Conservation (phyloP, 2,329 filamentous ascomycete genomes). For the Elsinoe australis region DNA sequence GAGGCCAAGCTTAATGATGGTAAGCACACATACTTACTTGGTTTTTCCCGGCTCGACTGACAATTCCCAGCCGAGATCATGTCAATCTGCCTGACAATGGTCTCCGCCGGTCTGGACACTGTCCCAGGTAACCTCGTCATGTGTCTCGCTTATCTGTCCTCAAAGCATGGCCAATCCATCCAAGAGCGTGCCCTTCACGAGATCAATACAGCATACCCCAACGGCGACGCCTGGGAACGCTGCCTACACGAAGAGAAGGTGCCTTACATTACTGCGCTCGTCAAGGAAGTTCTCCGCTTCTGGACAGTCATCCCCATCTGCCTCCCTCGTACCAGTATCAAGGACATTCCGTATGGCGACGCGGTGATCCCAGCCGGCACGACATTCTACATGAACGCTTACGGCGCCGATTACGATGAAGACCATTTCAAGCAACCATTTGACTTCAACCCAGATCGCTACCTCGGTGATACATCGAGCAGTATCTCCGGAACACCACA, state of each 20-base stretch:
- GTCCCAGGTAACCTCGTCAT: conserved; percentile 73
- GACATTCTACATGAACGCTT: conserved; percentile 74
- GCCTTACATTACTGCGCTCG: conserved; percentile 67
- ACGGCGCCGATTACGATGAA: conserved; percentile 65
- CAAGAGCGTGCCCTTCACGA: conserved; percentile 62
- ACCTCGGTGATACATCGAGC: conserved; percentile 46
- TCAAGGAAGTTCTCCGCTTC: conserved; percentile 70
- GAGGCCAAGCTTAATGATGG: conserved; percentile 62
- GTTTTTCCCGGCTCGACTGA: conserved; percentile 32
- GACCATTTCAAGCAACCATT: conserved; percentile 57
- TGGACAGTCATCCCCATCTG: conserved; percentile 76
- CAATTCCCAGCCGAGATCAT: conserved; percentile 57
- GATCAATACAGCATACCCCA: conserved; percentile 62
- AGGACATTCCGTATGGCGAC: conserved; percentile 62
- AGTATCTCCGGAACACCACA: conserved; percentile 39
- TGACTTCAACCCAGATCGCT: conserved; percentile 63
- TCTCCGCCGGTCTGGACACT: conserved; percentile 73
- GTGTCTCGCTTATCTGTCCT: conserved; percentile 69
- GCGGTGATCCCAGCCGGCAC: conserved; percentile 64
- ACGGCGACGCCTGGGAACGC: conserved; percentile 67
- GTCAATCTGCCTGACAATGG: conserved; percentile 75
- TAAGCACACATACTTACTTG: conserved; percentile 37
- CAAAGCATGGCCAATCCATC: conserved; percentile 57
- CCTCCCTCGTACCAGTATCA: conserved; percentile 63
- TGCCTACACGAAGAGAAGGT: conserved; percentile 68